Conservation (phyloP, 129 eudicot genomes). For the Pulicaria dysenterica region DNA sequence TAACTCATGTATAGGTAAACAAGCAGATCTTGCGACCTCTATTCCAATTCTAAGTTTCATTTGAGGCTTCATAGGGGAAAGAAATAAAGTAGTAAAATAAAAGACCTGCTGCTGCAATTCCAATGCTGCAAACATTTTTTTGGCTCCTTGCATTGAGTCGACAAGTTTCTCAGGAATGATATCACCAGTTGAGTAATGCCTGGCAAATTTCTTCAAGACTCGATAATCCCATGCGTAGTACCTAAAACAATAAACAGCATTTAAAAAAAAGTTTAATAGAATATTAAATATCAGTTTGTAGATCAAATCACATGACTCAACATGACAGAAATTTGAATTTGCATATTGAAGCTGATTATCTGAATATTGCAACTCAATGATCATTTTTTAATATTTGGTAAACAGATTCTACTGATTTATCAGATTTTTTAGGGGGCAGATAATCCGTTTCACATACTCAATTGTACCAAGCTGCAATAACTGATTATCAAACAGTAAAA, state of each 20-base stretch:
- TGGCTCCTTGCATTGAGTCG: constrained; percentile 65
- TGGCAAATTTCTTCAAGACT: constrained; percentile 74
- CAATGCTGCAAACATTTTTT: constrained; percentile 84
- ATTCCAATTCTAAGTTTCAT: neutral
- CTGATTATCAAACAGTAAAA: neutral
- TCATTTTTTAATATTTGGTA: neutral
- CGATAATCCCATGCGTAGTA: constrained; percentile 95
- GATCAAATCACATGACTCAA: constrained; percentile 16
- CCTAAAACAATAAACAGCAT: constrained; percentile 32
- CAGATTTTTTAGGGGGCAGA: neutral
- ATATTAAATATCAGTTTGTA: neutral
- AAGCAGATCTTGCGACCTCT: neutral
- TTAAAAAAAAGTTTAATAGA: neutral
- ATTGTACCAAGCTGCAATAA: neutral
- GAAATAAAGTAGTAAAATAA: neutral
- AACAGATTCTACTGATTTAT: neutral
- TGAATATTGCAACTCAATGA: neutral
- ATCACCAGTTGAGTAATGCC: constrained; percentile 81
- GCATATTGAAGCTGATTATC: constrained; percentile 8
- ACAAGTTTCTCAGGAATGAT: constrained; percentile 84
- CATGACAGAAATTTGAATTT: neutral
- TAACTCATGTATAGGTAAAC: no score
- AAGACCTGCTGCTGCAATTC: constrained; percentile 93
- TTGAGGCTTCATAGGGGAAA: constrained; percentile 2
- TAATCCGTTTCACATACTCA: neutral